Percentiles rank a stretch among this genome's conserved stretches.
Conservation (phyloP, 306 rosid genomes). For the Cucurbita pepo region DNA sequence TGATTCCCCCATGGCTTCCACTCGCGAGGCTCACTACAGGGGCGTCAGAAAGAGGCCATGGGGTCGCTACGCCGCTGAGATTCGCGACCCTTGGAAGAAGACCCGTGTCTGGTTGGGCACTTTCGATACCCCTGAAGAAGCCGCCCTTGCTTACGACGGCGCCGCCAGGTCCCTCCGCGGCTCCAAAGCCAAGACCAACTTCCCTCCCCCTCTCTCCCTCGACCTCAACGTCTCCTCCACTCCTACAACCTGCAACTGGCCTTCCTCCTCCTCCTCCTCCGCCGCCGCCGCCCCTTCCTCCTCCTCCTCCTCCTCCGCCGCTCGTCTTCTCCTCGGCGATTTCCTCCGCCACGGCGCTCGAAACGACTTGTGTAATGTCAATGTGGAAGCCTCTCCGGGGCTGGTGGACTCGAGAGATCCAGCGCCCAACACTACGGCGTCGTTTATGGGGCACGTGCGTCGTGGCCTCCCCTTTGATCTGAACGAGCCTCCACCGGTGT, state of each 20-base stretch:
- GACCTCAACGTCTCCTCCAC: conserved; percentile 1
- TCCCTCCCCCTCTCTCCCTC: conserved; percentile 28
- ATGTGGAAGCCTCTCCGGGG: not conserved
- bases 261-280: conserved; percentile 12
- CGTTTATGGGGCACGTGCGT: conserved; percentile 48
- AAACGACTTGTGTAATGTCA: conserved; percentile 9
- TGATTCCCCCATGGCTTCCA: conserved; percentile 34
- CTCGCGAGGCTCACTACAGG: conserved; percentile 71
- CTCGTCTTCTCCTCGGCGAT: conserved; percentile 38
- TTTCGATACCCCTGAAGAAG: conserved; percentile 89
- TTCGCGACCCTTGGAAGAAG: conserved; percentile 93
- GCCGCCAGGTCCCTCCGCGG: conserved; percentile 96
- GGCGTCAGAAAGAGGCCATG: conserved; percentile 91
- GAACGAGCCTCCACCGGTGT: conserved; percentile 88
- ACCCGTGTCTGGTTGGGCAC: conserved; percentile 95
- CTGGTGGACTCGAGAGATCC: conserved; percentile 5
- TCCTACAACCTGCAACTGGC: not conserved
- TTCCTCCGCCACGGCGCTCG: conserved; percentile 43
- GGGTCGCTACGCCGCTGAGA: conserved; percentile 98
- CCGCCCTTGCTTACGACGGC: conserved; percentile 91
- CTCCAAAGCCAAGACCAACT: conserved; percentile 74
- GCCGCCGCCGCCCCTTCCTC: conserved; percentile 22
- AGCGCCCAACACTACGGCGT: conserved; percentile 22
- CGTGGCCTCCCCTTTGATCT: conserved; percentile 79
- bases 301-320: conserved; percentile 10